Evolutionary conservation across 2,329 filamentous ascomycete species (phyloP).

Genomic region (Aspergillus texensis): DNA sequence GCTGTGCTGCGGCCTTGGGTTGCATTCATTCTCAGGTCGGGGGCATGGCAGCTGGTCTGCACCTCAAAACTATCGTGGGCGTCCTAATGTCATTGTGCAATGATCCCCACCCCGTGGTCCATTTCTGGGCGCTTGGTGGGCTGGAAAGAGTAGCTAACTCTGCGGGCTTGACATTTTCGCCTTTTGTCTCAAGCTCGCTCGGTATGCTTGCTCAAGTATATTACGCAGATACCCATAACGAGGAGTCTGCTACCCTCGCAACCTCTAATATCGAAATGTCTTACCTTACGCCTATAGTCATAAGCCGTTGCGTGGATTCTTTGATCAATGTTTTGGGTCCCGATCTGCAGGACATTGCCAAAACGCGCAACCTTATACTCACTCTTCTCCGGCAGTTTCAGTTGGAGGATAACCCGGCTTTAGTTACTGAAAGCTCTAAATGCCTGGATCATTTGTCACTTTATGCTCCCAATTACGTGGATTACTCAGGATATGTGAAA

Average conservation of each 20-base stretch:
- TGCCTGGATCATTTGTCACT: slow-evolving; percentile 90
- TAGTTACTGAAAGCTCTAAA: slow-evolving; percentile 75
- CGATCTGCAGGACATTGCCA: slow-evolving; percentile 88
- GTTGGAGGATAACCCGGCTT: slow-evolving; percentile 68
- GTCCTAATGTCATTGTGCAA: slow-evolving; percentile 98
- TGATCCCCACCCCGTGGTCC: slow-evolving; percentile 90
- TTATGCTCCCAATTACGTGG: slow-evolving; percentile 85
- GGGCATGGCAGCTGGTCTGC: slow-evolving; percentile 94
- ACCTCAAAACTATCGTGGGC: slow-evolving; percentile 95
- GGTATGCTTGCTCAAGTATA: slow-evolving; percentile 95
- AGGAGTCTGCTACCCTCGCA: slow-evolving; percentile 75
- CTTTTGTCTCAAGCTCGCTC: slow-evolving; percentile 84
- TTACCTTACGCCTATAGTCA: slow-evolving; percentile 76
- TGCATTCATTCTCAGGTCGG: slow-evolving; percentile 94
- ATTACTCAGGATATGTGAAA: slow-evolving; percentile 81
- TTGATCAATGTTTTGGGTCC: slow-evolving; percentile 94
- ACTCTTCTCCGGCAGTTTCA: slow-evolving; percentile 83
- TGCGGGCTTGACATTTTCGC: slow-evolving; percentile 87
- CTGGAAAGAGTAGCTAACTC: slow-evolving; percentile 85
- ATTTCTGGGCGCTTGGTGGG: slow-evolving; percentile 94
- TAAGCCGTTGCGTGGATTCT: slow-evolving; percentile 89
- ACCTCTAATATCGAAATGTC: slow-evolving; percentile 91
- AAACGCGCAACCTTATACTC: slow-evolving; percentile 88
- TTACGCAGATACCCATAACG: slow-evolving; percentile 85
- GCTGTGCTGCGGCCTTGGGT: slow-evolving; percentile 90